Evolutionary conservation across 176 grass and related monocot genomes (phyloP), one percentile per base, ranked within the genome.

Genomic region (Musa acuminata): DNA sequence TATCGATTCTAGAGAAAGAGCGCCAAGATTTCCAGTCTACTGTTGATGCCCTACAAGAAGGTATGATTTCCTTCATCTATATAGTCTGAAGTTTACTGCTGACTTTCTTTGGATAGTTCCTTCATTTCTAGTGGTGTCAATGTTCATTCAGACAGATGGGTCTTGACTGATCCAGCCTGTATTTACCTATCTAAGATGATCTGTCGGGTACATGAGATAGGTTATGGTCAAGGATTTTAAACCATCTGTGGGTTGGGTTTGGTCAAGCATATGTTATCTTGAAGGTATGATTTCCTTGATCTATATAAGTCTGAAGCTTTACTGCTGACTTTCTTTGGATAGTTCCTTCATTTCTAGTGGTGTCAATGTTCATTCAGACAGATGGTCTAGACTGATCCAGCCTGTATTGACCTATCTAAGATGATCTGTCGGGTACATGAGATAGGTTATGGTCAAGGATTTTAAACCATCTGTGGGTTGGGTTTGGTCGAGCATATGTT

Each of bases 1-100:
- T 95, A 69, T 99, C 91, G 51, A 80, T 87, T 82, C 69, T 99
- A 59, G 91, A 95, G 79, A 99, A 91, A 84, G 91, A 99, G 72
- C 83, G 81, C 51, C 88, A 95, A 23, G 90, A 99, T 95, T 92
- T 99, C 71, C 91, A 99, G 70, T 99, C 88, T 73, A 89, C 91
- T 55, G 82, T 95, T 64, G 86, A 92, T 78, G 96, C 91, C 83
- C 79, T 99, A 72, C 91, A 95, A 89, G 96, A 99, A 99, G 96
- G 96, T 92, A 78, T 24, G 55, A 17, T 54, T 53, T 25, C 69
- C 11, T 65, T 5, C 20, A 49, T 43, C 35, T 51, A 49, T 69
- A n/a, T 23, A n/a, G 16, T 8, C 23, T 74, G 20, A 8, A 24
- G 13, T 74, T 53, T 54, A 9, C 17, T 58, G 12, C 13, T 55